Conservation (phyloP, 2,329 filamentous ascomycete genomes). For the Xylariales sp. region DNA sequence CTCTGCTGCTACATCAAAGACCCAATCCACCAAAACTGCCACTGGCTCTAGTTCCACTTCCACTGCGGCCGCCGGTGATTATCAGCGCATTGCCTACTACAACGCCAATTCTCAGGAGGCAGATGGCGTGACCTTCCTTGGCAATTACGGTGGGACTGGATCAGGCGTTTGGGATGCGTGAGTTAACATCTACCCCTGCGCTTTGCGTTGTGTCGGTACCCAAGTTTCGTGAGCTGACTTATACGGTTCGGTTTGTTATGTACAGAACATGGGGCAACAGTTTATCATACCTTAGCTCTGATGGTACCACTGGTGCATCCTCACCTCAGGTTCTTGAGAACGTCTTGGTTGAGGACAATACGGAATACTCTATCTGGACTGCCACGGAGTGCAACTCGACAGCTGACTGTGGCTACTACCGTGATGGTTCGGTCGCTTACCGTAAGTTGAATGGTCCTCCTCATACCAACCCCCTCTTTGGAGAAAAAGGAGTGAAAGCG, state of each 20-base stretch:
- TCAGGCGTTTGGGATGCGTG: constrained; percentile 40
- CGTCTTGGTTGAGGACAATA: constrained; percentile 33
- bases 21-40: constrained; percentile 10
- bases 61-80: constrained; percentile 23
- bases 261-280: constrained; percentile 40
- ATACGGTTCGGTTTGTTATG: background rate
- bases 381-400: constrained; percentile 31
- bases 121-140: constrained; percentile 44
- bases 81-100: constrained; percentile 41
- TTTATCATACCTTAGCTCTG: constrained; percentile 39
- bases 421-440: constrained; percentile 39
- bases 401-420: constrained; percentile 37
- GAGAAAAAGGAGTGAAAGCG: too few species aligned
- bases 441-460: constrained; percentile 24
- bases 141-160: constrained; percentile 39
- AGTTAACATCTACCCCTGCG: constrained; percentile 18
- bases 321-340: constrained; percentile 35
- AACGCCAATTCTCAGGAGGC: constrained; percentile 31
- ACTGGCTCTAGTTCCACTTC: constrained; percentile 11
- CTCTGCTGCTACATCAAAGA: constrained; percentile 9
- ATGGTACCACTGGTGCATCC: constrained; percentile 32
- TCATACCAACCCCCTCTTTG: too few species aligned
- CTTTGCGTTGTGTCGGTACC: too few species aligned
- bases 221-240: background rate
- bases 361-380: constrained; percentile 43